Percentiles rank a stretch among this genome's conserved stretches.
These are phyloP conservation scores for Leishmania mexicana DNA, from an alignment of 208 protist species.

Conservation along the genomic window DNA sequence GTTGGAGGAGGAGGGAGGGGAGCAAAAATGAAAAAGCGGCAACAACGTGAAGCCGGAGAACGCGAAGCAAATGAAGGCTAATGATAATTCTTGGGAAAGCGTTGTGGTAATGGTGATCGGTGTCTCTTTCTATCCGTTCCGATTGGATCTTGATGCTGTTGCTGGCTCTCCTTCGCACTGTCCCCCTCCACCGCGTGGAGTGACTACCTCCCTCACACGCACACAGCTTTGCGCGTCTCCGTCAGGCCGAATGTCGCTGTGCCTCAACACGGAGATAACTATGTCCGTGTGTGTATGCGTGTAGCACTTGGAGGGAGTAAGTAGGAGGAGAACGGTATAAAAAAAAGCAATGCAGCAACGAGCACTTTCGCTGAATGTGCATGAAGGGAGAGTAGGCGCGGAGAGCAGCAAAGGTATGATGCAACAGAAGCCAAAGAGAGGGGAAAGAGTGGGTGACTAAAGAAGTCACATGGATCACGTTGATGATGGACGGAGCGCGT, in stretches of 20 bases:
- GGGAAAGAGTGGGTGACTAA: not conserved
- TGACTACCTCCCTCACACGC: not conserved
- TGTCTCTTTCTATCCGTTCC: not conserved
- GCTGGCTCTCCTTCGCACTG: not conserved
- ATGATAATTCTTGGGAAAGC: not conserved
- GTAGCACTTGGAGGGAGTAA: not conserved
- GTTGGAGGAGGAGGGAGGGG: not conserved
- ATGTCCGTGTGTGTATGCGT: not conserved
- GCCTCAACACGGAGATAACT: not conserved
- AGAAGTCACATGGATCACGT: not conserved
- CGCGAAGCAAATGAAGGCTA: not conserved
- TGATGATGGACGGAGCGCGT: too few species aligned
- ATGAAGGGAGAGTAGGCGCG: not conserved
- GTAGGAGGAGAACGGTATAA: not conserved
- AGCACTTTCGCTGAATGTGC: not conserved
- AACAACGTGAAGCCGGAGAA: not conserved
- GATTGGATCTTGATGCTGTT: not conserved
- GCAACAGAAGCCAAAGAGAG: not conserved
- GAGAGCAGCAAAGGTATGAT: not conserved
- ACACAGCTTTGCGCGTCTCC: not conserved
- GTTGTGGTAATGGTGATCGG: not conserved
- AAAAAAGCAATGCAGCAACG: not conserved
- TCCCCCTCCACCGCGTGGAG: not conserved
- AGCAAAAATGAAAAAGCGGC: not conserved
- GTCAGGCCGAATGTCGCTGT: not conserved